A percentile compares a stretch with the other conserved stretches of the same genome.
These are phyloP conservation scores for Ormosia semicastrata DNA, from an alignment of 306 rosid species.

Conservation along the genomic window DNA sequence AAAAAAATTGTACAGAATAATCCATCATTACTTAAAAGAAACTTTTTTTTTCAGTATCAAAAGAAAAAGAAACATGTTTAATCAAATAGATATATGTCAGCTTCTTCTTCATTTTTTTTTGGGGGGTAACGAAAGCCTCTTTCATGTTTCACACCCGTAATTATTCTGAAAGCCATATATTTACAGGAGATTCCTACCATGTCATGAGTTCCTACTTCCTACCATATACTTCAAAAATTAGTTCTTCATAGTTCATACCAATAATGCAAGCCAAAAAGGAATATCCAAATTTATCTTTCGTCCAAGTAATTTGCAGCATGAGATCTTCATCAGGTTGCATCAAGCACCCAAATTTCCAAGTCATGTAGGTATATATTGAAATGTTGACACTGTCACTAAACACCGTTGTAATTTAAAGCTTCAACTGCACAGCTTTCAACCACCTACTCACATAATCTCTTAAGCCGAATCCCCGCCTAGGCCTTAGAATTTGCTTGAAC, in stretches of 20 bases:
- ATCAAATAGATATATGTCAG: neutral
- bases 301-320: neutral
- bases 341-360: neutral
- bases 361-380: neutral
- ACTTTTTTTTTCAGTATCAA: too few species aligned
- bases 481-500: slow-evolving; percentile 80
- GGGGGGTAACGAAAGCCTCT: neutral
- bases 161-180: slow-evolving; percentile 1
- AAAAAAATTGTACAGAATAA: neutral
- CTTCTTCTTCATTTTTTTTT: neutral
- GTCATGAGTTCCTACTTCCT: neutral
- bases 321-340: neutral
- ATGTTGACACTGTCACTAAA: slow-evolving; percentile 11
- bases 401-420: slow-evolving; percentile 13
- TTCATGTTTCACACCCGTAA: neutral
- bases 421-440: slow-evolving; percentile 33
- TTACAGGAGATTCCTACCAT: neutral
- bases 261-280: neutral
- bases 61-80: neutral
- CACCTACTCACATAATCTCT: slow-evolving; percentile 44
- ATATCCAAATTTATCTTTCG: neutral
- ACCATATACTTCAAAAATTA: neutral
- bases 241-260: neutral
- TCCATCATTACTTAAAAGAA: neutral
- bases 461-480: slow-evolving; percentile 59